Evolutionary conservation across 441 rosid species (phyloP).

Genomic region (Macaranga tanarius): DNA sequence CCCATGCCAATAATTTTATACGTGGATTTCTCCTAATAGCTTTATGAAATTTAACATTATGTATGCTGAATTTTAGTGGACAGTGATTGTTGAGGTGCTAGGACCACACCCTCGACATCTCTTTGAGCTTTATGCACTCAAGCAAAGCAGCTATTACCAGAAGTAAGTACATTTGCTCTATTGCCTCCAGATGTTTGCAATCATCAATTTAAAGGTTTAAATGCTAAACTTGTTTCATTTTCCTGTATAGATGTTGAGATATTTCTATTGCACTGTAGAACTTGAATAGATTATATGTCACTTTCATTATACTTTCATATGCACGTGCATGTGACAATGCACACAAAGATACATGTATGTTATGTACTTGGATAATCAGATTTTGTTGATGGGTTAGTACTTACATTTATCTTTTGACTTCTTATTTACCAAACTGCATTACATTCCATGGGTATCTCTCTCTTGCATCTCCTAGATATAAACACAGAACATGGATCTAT

Average conservation of each 20-base stretch:
- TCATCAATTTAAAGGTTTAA: neutral
- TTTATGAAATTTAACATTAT: constrained; percentile 23
- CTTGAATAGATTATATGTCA: neutral
- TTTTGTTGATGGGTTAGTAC: neutral
- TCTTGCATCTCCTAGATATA: constrained; percentile 3
- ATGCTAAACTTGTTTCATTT: constrained; percentile 7
- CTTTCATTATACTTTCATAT: neutral
- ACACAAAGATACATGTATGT: neutral
- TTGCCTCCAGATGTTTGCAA: neutral
- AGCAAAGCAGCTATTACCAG: constrained; percentile 74
- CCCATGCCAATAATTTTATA: neutral
- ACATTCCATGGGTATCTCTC: constrained; percentile 1
- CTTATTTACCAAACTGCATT: neutral
- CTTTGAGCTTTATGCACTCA: constrained; percentile 87
- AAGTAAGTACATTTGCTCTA: constrained; percentile 44
- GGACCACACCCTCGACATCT: constrained; percentile 90
- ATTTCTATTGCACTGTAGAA: neutral
- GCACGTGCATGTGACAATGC: neutral
- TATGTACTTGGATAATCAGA: neutral
- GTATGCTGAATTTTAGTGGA: constrained; percentile 57
- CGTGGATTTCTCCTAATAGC: neutral
- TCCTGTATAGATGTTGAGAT: neutral
- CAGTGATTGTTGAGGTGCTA: constrained; percentile 77
- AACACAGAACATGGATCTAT: neutral
- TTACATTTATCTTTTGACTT: neutral